These are phyloP conservation scores for Zygotorulaspora mrakii DNA, from an alignment of 1,139 yeast species.

Conservation along the genomic window DNA sequence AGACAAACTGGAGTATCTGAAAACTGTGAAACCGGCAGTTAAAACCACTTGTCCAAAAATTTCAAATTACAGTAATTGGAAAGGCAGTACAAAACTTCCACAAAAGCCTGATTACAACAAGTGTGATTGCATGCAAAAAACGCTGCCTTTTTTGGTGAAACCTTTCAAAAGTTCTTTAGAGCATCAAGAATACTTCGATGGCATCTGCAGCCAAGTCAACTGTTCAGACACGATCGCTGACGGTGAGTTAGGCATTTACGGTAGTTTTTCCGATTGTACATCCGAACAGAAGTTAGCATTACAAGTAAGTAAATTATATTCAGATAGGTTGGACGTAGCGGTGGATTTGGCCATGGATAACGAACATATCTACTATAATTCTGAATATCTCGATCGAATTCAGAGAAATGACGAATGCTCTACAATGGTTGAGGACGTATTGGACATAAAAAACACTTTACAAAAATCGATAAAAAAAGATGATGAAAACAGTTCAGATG, in stretches of 20 bases:
- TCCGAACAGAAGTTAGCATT: constrained; percentile 50
- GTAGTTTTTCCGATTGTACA: constrained; percentile 55
- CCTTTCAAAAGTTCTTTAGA: constrained; percentile 39
- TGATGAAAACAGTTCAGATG: not conserved
- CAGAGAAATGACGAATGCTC: not conserved
- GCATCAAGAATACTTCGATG: constrained; percentile 40
- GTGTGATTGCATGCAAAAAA: constrained; percentile 54
- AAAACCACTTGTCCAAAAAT: constrained; percentile 32
- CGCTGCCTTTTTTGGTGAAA: constrained; percentile 48
- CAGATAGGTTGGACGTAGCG: constrained; percentile 31
- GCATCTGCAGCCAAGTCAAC: constrained; percentile 48
- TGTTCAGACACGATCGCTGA: constrained; percentile 51
- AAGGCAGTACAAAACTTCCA: constrained; percentile 47
- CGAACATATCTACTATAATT: constrained; percentile 23
- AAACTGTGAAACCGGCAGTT: constrained; percentile 1
- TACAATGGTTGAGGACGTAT: not conserved
- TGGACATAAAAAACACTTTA: not conserved
- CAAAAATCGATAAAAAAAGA: not conserved
- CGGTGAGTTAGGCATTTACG: constrained; percentile 52
- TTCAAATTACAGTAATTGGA: constrained; percentile 38
- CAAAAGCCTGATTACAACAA: constrained; percentile 50
- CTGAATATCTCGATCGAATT: constrained; percentile 8
- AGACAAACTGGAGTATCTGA: constrained; percentile 23
- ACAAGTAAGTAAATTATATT: constrained; percentile 49
- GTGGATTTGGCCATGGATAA: constrained; percentile 25